Percentiles rank a stretch among this genome's conserved stretches.
phyloP scores from a whole-genome alignment of 305 asterid genomes.

The Striga hermonthica region DNA sequence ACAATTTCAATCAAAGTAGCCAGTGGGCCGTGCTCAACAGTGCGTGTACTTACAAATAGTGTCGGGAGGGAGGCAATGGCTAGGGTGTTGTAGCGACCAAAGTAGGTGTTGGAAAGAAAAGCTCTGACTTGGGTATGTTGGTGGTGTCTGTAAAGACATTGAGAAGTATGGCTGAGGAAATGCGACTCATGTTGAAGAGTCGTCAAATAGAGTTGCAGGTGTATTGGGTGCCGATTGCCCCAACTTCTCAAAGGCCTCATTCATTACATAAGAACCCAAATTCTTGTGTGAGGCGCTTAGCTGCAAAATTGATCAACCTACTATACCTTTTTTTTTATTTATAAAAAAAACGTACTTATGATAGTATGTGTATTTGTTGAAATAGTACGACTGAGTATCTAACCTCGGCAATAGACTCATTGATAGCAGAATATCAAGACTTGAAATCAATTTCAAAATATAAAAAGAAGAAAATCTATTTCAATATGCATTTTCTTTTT shows the following conservation, averaged over 20 bases:
- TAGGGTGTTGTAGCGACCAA: constrained; percentile 53
- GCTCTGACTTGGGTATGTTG: constrained; percentile 49
- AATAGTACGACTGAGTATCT: too few species aligned
- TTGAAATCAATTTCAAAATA: neutral
- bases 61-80: constrained; percentile 49
- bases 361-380: too few species aligned
- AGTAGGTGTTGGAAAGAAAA: constrained; percentile 45
- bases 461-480: neutral
- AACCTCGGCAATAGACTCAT: too few species aligned
- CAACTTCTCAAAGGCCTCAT: constrained; percentile 54
- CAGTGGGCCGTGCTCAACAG: neutral
- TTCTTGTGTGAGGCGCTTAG: too few species aligned
- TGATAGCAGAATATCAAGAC: too few species aligned
- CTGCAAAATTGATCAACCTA: too few species aligned
- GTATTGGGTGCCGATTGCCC: constrained; percentile 50
- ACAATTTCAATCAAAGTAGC: neutral
- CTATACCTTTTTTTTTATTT: too few species aligned
- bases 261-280: constrained; percentile 24
- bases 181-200: constrained; percentile 51
- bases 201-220: constrained; percentile 51
- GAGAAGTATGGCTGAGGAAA: constrained; percentile 47
- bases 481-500: too few species aligned
- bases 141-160: constrained; percentile 54
- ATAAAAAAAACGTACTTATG: too few species aligned
- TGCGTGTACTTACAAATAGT: constrained; percentile 33